Evolutionary conservation across 495 filamentous ascomycete species (phyloP).

Genomic region (Tirmania nivea): DNA sequence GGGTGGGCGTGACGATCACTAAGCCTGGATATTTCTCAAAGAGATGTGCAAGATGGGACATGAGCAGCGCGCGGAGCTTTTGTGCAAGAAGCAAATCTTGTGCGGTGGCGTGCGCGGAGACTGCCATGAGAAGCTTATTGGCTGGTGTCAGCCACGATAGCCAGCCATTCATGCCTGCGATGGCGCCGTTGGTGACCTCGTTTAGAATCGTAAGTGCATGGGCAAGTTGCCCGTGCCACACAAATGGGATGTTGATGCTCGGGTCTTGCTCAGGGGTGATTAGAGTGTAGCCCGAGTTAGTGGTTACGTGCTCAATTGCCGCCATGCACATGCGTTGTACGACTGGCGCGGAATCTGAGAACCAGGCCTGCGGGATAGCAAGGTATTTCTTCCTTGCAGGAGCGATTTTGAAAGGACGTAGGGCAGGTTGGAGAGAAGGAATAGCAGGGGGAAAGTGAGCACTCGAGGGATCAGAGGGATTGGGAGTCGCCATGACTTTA

Average conservation of each 20-base stretch:
- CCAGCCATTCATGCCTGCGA: constrained; percentile 5
- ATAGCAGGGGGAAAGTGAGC: constrained; percentile 3
- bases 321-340: constrained; percentile 39
- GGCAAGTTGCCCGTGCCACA: constrained; percentile 52
- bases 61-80: constrained; percentile 51
- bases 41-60: constrained; percentile 59
- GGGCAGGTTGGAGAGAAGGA: constrained; percentile 11
- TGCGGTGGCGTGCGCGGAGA: constrained; percentile 40
- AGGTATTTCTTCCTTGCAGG: constrained; percentile 23
- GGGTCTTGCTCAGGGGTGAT: too few species aligned
- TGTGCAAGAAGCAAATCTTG: constrained; percentile 53
- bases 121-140: constrained; percentile 49
- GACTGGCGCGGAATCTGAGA: constrained; percentile 39
- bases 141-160: constrained; percentile 37
- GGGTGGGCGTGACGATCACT: constrained; percentile 60
- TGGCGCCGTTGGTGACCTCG: constrained; percentile 30
- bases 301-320: constrained; percentile 38
- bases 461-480: constrained; percentile 24
- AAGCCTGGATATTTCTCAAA: constrained; percentile 53
- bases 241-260: constrained; percentile 55
- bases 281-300: constrained; percentile 37
- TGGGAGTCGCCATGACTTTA: constrained; percentile 47
- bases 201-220: constrained; percentile 64
- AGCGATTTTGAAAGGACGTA: too few species aligned
- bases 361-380: constrained; percentile 58